Evolutionary conservation across 371 early-diverging fungal genomes (phyloP), one percentile per base, ranked within the genome.

Genomic region (Mucor lusitanicus): DNA sequence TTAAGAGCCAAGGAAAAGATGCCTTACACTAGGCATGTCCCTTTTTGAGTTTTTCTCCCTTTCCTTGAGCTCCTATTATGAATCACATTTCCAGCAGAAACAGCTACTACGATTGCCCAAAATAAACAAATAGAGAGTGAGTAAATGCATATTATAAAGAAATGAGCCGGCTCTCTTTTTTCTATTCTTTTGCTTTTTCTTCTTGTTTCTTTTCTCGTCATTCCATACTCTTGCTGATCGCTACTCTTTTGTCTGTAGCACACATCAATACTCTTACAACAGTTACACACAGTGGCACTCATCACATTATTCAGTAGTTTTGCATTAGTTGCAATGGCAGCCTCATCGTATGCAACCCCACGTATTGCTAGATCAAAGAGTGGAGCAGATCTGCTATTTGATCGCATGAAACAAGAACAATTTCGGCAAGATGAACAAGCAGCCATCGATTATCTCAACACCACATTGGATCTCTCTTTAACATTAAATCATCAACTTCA

Each of bases 401-500:
- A 72, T 33, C 70, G 67, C 59, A 66, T 74, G 69, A 75, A 70
- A 61, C 71, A 69, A 44, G 76, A 79, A 50, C 78, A 79, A 59
- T 69, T 60, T 30, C 61, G 69, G 23, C 69, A 70, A 19, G 74
- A 82, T 27, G 77, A 80, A 65, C 61, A 63, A 40, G 59, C 48
- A 21, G 83, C 78, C 0, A 60, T 73, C 50, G 68, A 79, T n/a
- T 82, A 76, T 61, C 42, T 82, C 9, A 78, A 78, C 27, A 27
- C 35, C 12, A 68, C 54, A 2, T 53, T 82, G 28, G 68, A 68
- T 39, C 44, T 61, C 0, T 48, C 53, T 30, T 46, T 71, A 11
- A 30, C 57, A 21, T 67, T 71, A 21, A 76, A 70, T 28, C 67
- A 42, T 28, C 83, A 85, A 59, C 78, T 93, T n/a, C 88, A 89